These are phyloP conservation scores for Lindgomyces ingoldianus DNA, from an alignment of 495 filamentous ascomycete species.

Conservation along the genomic window DNA sequence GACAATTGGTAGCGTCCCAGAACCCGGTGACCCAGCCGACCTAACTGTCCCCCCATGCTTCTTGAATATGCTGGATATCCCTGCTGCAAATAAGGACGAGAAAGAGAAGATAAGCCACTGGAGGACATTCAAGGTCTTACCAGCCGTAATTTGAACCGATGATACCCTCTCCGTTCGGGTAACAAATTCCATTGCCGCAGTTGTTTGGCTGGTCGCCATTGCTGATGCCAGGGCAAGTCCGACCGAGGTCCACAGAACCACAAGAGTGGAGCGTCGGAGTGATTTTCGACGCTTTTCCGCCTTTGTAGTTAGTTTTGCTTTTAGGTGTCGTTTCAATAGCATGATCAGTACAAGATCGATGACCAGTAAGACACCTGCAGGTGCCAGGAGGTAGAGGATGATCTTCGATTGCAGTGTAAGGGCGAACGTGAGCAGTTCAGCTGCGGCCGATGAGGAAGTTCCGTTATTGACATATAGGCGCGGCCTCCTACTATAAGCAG, in stretches of 20 bases:
- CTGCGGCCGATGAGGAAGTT: background rate
- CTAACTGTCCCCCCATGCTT: slow-evolving; percentile 1
- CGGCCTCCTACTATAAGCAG: no score
- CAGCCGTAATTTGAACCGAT: background rate
- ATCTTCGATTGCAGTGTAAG: slow-evolving; percentile 10
- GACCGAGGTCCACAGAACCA: slow-evolving; percentile 3
- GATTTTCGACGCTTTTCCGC: slow-evolving; percentile 3
- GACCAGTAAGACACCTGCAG: background rate
- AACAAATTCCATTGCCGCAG: slow-evolving; percentile 7
- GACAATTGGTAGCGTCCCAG: background rate
- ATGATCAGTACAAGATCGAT: slow-evolving; percentile 1
- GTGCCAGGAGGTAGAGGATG: slow-evolving; percentile 7
- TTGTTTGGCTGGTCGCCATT: slow-evolving; percentile 4
- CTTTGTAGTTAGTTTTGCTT: slow-evolving; percentile 3
- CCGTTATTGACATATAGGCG: background rate
- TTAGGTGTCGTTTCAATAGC: slow-evolving; percentile 13
- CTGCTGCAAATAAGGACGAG: slow-evolving; percentile 6
- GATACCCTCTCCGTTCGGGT: slow-evolving; percentile 6
- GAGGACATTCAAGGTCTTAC: slow-evolving; percentile 9
- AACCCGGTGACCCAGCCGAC: background rate
- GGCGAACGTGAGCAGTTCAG: slow-evolving; percentile 4
- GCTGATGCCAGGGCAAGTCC: slow-evolving; percentile 7
- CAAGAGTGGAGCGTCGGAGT: slow-evolving; percentile 4
- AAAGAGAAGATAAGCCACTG: slow-evolving; percentile 12
- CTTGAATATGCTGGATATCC: slow-evolving; percentile 12